Conservation (phyloP, 768 basidiomycete genomes). For the Trametes cinnabarina region DNA sequence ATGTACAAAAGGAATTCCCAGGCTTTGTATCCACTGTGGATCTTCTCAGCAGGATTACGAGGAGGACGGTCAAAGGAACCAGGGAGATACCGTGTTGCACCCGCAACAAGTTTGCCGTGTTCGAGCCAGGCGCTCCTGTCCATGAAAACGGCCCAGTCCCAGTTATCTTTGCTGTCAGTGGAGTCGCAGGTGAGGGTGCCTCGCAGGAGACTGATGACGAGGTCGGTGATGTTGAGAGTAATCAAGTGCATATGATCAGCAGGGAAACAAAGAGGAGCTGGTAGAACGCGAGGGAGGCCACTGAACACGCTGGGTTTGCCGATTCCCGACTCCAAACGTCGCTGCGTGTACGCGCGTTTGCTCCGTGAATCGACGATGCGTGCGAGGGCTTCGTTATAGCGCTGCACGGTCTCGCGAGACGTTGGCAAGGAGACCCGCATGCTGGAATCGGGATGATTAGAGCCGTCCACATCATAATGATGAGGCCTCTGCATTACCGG, state of each 20-base stretch:
- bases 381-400: slow-evolving; percentile 10
- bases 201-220: slow-evolving; percentile 34
- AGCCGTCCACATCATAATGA: slow-evolving; percentile 14
- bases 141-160: slow-evolving; percentile 32
- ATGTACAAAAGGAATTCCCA: slow-evolving; percentile 27
- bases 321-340: slow-evolving; percentile 35
- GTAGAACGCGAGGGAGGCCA: slow-evolving; percentile 20
- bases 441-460: slow-evolving; percentile 22
- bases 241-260: slow-evolving; percentile 41
- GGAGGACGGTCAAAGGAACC: slow-evolving; percentile 42
- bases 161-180: slow-evolving; percentile 24
- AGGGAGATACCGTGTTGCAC: slow-evolving; percentile 34
- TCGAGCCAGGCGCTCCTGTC: slow-evolving; percentile 30
- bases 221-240: slow-evolving; percentile 37
- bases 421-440: slow-evolving; percentile 29
- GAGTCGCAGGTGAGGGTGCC: slow-evolving; percentile 25
- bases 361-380: slow-evolving; percentile 21
- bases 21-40: slow-evolving; percentile 35
- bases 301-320: slow-evolving; percentile 35
- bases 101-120: slow-evolving; percentile 36
- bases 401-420: slow-evolving; percentile 23
- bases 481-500: slow-evolving; percentile 29
- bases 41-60: slow-evolving; percentile 40
- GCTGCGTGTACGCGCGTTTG: slow-evolving; percentile 26
- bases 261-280: slow-evolving; percentile 22